Percentiles rank a stretch among this genome's conserved stretches.
Conservation (phyloP, 2,329 filamentous ascomycete genomes). For the Verticillium nonalfalfae region DNA sequence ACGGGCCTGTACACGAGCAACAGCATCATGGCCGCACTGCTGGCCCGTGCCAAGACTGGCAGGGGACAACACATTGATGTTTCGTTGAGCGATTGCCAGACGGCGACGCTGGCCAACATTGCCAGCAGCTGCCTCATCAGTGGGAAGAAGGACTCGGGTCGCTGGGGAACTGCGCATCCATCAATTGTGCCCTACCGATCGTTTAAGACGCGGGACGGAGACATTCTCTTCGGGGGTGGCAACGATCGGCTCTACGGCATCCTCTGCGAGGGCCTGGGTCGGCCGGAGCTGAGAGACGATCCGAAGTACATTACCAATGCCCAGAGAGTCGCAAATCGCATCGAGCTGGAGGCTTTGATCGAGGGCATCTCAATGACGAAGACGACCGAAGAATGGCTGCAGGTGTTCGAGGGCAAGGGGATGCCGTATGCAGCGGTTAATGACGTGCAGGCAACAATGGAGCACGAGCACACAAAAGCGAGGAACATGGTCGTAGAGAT, state of each 20-base stretch:
- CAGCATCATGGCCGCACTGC: slow-evolving; percentile 85
- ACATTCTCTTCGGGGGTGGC: slow-evolving; percentile 64
- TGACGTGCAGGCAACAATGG: slow-evolving; percentile 78
- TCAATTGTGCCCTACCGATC: slow-evolving; percentile 94
- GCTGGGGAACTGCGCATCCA: slow-evolving; percentile 98
- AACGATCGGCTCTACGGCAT: slow-evolving; percentile 65
- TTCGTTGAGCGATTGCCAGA: slow-evolving; percentile 87
- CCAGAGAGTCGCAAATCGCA: slow-evolving; percentile 62
- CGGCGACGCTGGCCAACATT: slow-evolving; percentile 90
- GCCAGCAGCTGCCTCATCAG: slow-evolving; percentile 87
- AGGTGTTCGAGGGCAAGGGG: slow-evolving; percentile 79
- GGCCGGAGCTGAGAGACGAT: slow-evolving; percentile 54
- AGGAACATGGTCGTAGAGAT: slow-evolving; percentile 87
- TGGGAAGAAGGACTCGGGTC: slow-evolving; percentile 76
- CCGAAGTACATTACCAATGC: slow-evolving; percentile 55
- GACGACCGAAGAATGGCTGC: slow-evolving; percentile 84
- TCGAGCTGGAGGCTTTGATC: slow-evolving; percentile 70
- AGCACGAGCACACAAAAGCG: slow-evolving; percentile 78
- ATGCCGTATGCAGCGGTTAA: slow-evolving; percentile 92
- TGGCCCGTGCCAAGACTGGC: slow-evolving; percentile 68
- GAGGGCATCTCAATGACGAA: slow-evolving; percentile 67
- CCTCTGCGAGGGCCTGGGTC: slow-evolving; percentile 53
- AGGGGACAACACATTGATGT: slow-evolving; percentile 90
- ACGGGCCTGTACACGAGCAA: slow-evolving; percentile 95
- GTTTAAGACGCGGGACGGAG: slow-evolving; percentile 68